A percentile compares a stretch with the other conserved stretches of the same genome.
phyloP scores from a whole-genome alignment of 192 early-diverging fungal species.

The Phlyctochytrium planicorne region DNA sequence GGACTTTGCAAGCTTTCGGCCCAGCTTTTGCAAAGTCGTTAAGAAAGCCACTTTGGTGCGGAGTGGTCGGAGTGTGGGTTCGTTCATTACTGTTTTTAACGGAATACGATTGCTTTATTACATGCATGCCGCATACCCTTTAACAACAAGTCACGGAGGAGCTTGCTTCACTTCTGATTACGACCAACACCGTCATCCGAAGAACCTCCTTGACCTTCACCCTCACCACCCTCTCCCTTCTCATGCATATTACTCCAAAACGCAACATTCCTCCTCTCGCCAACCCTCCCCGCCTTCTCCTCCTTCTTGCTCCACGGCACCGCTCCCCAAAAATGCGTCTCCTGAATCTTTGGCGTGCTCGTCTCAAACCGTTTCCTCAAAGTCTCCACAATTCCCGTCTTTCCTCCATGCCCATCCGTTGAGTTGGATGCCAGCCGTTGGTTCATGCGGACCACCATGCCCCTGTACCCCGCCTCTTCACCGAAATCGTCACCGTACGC shows the following conservation, averaged over 20 bases:
- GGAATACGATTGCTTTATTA: no score
- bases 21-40: no score
- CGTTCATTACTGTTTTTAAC: no score
- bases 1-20: no score
- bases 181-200: no score
- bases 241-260: neutral
- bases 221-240: neutral
- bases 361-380: neutral
- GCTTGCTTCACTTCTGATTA: no score
- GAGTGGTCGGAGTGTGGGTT: no score
- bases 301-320: slow-evolving; percentile 18
- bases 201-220: neutral
- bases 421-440: slow-evolving; percentile 18
- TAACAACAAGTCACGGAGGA: no score
- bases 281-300: slow-evolving; percentile 1
- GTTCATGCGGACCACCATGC: slow-evolving; percentile 25
- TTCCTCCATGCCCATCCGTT: neutral
- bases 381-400: neutral
- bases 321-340: slow-evolving; percentile 27
- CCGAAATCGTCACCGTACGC: slow-evolving; percentile 31
- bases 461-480: slow-evolving; percentile 36
- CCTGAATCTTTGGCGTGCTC: slow-evolving; percentile 3
- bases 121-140: no score
- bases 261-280: neutral
- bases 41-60: no score